Evolutionary conservation across 768 basidiomycete genomes (phyloP).

Genomic region (Imleria badia): DNA sequence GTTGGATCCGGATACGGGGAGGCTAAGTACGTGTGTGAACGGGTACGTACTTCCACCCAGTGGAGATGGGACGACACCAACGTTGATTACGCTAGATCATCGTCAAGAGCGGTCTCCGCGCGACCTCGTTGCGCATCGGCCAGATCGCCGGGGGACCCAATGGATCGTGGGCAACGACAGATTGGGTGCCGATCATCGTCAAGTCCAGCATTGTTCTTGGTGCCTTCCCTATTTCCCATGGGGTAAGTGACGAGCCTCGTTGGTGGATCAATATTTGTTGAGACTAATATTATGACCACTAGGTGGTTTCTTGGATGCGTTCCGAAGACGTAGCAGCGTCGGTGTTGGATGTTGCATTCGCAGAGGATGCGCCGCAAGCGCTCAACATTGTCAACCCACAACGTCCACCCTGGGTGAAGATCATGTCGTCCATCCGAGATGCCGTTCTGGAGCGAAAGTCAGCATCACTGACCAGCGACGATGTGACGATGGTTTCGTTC

Average conservation of each 20-base stretch:
- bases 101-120: constrained; percentile 23
- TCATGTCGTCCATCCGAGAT: constrained; percentile 26
- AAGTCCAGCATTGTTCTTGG: constrained; percentile 30
- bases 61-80: not conserved
- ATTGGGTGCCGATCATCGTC: constrained; percentile 38
- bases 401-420: constrained; percentile 29
- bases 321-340: constrained; percentile 35
- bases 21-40: no score
- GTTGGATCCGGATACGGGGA: no score
- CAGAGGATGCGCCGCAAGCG: constrained; percentile 18
- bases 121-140: constrained; percentile 30
- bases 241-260: constrained; percentile 24
- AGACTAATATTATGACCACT: not conserved
- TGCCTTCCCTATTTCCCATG: constrained; percentile 33
- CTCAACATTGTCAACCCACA: constrained; percentile 41
- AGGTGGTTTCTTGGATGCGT: constrained; percentile 38
- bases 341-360: constrained; percentile 35
- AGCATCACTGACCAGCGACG: not conserved
- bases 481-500: constrained; percentile 25
- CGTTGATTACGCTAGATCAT: constrained; percentile 19
- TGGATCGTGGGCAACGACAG: constrained; percentile 34
- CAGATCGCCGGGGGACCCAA: constrained; percentile 35
- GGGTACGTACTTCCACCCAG: not conserved
- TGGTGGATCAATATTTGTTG: no score
- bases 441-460: constrained; percentile 15